Evolutionary conservation across 1,284 basidiomycete species (phyloP).

Genomic region (Cryptococcus sp.): DNA sequence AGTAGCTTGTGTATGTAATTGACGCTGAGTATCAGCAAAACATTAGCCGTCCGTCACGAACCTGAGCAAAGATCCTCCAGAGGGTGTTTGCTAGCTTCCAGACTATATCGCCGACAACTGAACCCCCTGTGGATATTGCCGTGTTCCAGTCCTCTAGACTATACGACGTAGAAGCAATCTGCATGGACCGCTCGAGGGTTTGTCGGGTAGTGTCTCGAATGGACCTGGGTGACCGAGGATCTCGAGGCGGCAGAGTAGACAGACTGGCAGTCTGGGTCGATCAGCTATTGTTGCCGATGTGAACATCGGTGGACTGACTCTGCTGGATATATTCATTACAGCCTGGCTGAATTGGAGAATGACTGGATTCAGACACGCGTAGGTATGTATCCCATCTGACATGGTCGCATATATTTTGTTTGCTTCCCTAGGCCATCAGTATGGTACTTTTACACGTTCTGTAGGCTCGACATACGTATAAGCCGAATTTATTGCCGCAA

Average conservation of each 20-base stretch:
- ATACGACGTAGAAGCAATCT: conserved; percentile 23
- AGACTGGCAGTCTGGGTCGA: conserved; percentile 20
- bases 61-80: conserved; percentile 39
- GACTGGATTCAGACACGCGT: conserved; percentile 31
- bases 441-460: not conserved
- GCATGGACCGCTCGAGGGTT: conserved; percentile 32
- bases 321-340: conserved; percentile 9
- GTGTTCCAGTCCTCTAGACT: conserved; percentile 18
- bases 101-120: conserved; percentile 30
- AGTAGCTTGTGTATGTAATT: conserved; percentile 38
- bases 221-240: conserved; percentile 26
- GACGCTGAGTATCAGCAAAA: conserved; percentile 19
- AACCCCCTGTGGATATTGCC: not conserved
- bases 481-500: conserved; percentile 18
- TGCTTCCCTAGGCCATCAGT: conserved; percentile 20
- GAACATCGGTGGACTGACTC: conserved; percentile 8
- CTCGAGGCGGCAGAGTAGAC: conserved; percentile 26
- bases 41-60: conserved; percentile 8
- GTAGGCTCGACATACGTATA: conserved; percentile 21
- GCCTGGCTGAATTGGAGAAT: conserved; percentile 20
- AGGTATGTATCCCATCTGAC: conserved; percentile 17
- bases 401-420: conserved; percentile 32
- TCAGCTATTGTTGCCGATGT: not conserved
- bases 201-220: conserved; percentile 39
- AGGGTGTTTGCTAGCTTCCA: conserved; percentile 37